Conservation (phyloP, 2,329 filamentous ascomycete species). For the Fonsecaea multimorphosa region DNA sequence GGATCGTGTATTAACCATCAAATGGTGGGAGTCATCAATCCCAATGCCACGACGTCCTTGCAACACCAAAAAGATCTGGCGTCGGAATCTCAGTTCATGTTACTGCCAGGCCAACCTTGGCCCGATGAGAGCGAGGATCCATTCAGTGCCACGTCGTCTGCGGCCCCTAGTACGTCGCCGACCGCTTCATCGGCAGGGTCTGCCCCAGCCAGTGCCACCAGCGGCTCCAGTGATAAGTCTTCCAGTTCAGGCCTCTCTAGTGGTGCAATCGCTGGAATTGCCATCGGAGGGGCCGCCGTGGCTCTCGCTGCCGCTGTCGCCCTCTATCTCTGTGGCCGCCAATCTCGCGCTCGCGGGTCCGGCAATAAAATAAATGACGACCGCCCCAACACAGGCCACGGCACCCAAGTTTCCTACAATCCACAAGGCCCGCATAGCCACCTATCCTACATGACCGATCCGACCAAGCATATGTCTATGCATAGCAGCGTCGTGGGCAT, state of each 20-base stretch:
- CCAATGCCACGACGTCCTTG: conserved; percentile 44
- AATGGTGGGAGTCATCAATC: conserved; percentile 80
- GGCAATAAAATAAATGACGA: conserved; percentile 10
- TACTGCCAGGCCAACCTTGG: conserved; percentile 37
- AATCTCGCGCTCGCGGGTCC: conserved; percentile 16
- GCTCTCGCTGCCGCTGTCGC: conserved; percentile 28
- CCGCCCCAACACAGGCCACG: conserved; percentile 22
- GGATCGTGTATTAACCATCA: conserved; percentile 67
- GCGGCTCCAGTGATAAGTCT: neutral
- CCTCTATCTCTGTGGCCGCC: conserved; percentile 30
- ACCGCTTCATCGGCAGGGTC: neutral
- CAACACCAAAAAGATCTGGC: conserved; percentile 35
- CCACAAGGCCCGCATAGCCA: conserved; percentile 11
- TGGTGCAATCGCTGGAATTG: conserved; percentile 33
- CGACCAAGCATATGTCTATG: conserved; percentile 31
- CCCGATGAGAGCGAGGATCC: conserved; percentile 31
- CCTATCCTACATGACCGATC: conserved; percentile 26
- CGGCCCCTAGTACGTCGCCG: conserved; percentile 18
- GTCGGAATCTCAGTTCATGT: conserved; percentile 31
- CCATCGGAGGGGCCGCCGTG: conserved; percentile 28
- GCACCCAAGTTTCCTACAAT: conserved; percentile 9
- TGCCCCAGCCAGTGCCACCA: neutral
- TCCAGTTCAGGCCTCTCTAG: conserved; percentile 19
- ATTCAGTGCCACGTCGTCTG: conserved; percentile 21
- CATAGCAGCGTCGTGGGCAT: conserved; percentile 26